phyloP scores from a whole-genome alignment of 1,284 basidiomycete species.

The Ustilago xerochloae region DNA sequence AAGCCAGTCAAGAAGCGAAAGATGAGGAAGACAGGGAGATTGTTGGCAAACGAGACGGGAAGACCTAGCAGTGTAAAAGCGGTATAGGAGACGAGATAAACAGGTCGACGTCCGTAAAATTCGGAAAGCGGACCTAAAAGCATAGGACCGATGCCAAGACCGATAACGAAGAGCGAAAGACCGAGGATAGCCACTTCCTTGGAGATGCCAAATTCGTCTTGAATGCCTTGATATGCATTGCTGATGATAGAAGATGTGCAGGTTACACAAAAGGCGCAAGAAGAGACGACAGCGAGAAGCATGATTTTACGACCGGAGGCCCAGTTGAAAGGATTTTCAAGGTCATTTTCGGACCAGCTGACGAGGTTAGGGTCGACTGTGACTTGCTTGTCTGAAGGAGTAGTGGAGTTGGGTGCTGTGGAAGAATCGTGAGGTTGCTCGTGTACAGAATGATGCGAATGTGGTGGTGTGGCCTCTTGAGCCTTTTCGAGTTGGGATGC shows the following conservation, averaged over 20 bases:
- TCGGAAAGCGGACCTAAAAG: slow-evolving; percentile 74
- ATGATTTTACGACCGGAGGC: slow-evolving; percentile 28
- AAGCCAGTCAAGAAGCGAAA: slow-evolving; percentile 64
- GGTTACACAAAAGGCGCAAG: slow-evolving; percentile 53
- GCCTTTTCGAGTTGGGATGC: slow-evolving; percentile 20
- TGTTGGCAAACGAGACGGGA: slow-evolving; percentile 60
- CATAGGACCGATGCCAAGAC: slow-evolving; percentile 65
- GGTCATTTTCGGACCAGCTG: slow-evolving; percentile 36
- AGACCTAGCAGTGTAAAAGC: slow-evolving; percentile 51
- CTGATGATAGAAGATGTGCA: slow-evolving; percentile 52
- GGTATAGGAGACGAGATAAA: slow-evolving; percentile 55
- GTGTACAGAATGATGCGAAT: neutral
- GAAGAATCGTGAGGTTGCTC: neutral
- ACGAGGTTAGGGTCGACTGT: slow-evolving; percentile 47
- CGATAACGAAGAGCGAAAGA: slow-evolving; percentile 76
- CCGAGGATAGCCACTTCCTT: slow-evolving; percentile 78
- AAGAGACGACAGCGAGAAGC: slow-evolving; percentile 35
- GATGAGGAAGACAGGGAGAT: slow-evolving; percentile 62
- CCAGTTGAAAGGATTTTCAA: slow-evolving; percentile 52
- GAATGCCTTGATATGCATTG: slow-evolving; percentile 64
- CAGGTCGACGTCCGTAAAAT: slow-evolving; percentile 71
- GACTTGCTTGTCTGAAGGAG: neutral
- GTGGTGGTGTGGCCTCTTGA: too few relatives aligned
- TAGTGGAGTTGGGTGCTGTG: neutral
- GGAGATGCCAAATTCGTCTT: slow-evolving; percentile 74